phyloP scores from a whole-genome alignment of 176 grass and related monocot species.

The Zoysia pacifica region DNA sequence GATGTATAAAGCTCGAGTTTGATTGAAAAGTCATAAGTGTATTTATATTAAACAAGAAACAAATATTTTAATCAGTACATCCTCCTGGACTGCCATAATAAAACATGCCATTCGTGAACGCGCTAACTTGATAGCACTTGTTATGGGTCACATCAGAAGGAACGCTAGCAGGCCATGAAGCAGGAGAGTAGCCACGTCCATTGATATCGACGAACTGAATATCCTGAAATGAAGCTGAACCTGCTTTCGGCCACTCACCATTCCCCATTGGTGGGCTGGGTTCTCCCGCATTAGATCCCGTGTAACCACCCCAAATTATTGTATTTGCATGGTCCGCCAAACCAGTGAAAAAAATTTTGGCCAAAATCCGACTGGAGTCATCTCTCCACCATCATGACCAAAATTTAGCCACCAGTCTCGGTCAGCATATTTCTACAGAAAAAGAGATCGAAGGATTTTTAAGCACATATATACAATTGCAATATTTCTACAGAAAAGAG shows the following conservation, averaged over 20 bases:
- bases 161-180: background rate
- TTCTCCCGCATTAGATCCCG: background rate
- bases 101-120: background rate
- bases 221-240: background rate
- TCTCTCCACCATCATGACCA: background rate
- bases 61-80: background rate
- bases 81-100: background rate
- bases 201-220: background rate
- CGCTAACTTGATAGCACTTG: background rate
- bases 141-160: background rate
- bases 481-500: no score
- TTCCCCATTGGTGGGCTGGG: no score
- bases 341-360: background rate
- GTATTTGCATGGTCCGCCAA: no score
- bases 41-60: no score
- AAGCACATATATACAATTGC: no score
- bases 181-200: background rate
- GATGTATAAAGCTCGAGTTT: no score
- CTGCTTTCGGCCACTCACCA: background rate
- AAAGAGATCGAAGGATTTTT: no score
- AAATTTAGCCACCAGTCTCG: slow-evolving; percentile 36
- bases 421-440: background rate
- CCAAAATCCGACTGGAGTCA: slow-evolving; percentile 1
- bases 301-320: no score
- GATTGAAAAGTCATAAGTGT: no score